phyloP scores from a whole-genome alignment of 495 filamentous ascomycete species.

The Aspergillus sclerotioniger region DNA sequence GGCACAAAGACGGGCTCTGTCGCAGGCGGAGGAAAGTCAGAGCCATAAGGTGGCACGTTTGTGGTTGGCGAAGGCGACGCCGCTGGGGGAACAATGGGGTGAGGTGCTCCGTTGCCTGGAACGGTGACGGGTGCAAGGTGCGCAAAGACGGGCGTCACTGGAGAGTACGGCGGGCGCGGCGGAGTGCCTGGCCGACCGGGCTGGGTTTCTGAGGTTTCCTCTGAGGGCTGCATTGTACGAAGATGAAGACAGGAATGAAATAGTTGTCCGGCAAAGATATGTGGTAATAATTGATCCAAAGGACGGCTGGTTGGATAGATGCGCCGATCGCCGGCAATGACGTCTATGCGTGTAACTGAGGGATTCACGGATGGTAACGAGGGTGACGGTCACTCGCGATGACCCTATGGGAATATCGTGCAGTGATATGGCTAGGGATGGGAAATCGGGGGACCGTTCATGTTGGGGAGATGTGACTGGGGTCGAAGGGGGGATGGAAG shows the following conservation, averaged over 20 bases:
- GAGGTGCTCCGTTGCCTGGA: constrained; percentile 24
- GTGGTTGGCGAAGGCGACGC: constrained; percentile 33
- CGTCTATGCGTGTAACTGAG: constrained; percentile 10
- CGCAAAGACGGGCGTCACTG: constrained; percentile 45
- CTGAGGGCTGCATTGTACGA: constrained; percentile 12
- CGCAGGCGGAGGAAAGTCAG: constrained; percentile 8
- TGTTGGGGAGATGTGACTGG: not conserved
- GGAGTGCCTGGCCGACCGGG: constrained; percentile 38
- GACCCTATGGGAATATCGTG: not conserved
- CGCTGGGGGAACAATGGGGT: constrained; percentile 37
- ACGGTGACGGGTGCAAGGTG: constrained; percentile 36
- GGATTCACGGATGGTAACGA: not conserved
- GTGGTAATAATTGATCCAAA: not conserved
- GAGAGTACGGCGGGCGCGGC: constrained; percentile 48
- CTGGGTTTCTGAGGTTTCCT: constrained; percentile 11
- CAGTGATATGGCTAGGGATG: not conserved
- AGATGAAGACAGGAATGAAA: not conserved
- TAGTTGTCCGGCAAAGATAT: not conserved
- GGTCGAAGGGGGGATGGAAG: not conserved
- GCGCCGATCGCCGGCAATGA: constrained; percentile 13
- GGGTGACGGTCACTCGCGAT: too few relatives aligned
- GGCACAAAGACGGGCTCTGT: constrained; percentile 31
- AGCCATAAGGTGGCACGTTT: constrained; percentile 9
- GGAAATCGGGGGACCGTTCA: not conserved
- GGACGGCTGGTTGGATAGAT: not conserved